These are phyloP conservation scores for Ustulina deusta DNA, from an alignment of 2,329 filamentous ascomycete genomes.

Conservation along the genomic window DNA sequence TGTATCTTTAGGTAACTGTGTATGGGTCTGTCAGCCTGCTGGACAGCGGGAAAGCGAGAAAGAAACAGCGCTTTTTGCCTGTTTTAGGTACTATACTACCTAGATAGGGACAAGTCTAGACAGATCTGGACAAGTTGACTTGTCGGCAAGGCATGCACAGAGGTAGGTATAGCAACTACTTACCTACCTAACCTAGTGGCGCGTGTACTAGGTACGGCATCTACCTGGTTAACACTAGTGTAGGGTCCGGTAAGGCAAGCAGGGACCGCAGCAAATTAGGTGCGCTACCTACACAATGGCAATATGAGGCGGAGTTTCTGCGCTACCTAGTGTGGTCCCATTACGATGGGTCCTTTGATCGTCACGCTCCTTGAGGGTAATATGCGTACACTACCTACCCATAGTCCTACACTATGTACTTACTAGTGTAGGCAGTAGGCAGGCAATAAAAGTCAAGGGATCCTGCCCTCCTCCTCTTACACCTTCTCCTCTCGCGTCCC, in stretches of 20 bases:
- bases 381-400: neutral
- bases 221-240: neutral
- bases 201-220: neutral
- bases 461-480: conserved; percentile 29
- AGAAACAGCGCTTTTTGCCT: no score
- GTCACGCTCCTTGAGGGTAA: neutral
- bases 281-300: no score
- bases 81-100: no score
- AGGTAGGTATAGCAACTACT: no score
- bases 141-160: no score
- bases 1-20: neutral
- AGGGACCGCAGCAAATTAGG: conserved; percentile 11
- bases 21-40: no score
- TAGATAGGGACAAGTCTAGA: neutral
- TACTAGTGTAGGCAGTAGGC: neutral
- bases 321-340: conserved; percentile 24
- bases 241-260: neutral
- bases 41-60: no score
- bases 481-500: conserved; percentile 28
- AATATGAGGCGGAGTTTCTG: conserved; percentile 14
- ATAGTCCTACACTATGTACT: neutral
- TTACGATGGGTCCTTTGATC: conserved; percentile 29
- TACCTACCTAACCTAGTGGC: conserved; percentile 4
- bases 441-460: conserved; percentile 36
- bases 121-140: conserved; percentile 1